Conservation (phyloP, 257 asterid genomes). For the Salvia splendens region DNA sequence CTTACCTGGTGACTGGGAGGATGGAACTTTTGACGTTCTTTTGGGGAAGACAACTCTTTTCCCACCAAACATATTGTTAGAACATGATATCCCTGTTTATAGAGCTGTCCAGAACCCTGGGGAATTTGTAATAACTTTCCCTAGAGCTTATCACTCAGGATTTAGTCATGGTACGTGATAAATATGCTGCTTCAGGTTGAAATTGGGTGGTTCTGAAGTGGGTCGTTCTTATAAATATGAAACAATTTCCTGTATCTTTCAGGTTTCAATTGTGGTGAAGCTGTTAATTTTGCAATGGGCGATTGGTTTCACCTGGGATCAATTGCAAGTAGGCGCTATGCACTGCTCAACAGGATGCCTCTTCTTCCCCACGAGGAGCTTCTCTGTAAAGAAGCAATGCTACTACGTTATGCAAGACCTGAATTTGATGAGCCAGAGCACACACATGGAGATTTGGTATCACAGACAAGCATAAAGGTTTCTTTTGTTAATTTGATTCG, state of each 20-base stretch:
- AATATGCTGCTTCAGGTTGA: constrained; percentile 10
- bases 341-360: constrained; percentile 79
- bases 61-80: constrained; percentile 83
- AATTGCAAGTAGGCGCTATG: constrained; percentile 87
- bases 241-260: constrained; percentile 11
- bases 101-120: constrained; percentile 98
- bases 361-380: constrained; percentile 97
- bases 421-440: constrained; percentile 49
- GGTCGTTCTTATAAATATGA: neutral
- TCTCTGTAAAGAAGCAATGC: constrained; percentile 89
- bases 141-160: constrained; percentile 98
- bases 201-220: neutral
- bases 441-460: constrained; percentile 45
- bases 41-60: constrained; percentile 93
- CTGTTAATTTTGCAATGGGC: constrained; percentile 91
- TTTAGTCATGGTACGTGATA: constrained; percentile 83
- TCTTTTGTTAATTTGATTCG: constrained; percentile 77
- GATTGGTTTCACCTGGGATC: constrained; percentile 94
- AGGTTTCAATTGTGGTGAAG: constrained; percentile 99
- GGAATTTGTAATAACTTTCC: constrained; percentile 84
- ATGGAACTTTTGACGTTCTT: constrained; percentile 95
- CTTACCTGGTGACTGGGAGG: constrained; percentile 77
- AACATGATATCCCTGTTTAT: constrained; percentile 83
- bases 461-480: constrained; percentile 53
- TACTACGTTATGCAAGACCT: constrained; percentile 44